Evolutionary conservation across 1,139 yeast species (phyloP).

Genomic region (Kodamaea derodonti): DNA sequence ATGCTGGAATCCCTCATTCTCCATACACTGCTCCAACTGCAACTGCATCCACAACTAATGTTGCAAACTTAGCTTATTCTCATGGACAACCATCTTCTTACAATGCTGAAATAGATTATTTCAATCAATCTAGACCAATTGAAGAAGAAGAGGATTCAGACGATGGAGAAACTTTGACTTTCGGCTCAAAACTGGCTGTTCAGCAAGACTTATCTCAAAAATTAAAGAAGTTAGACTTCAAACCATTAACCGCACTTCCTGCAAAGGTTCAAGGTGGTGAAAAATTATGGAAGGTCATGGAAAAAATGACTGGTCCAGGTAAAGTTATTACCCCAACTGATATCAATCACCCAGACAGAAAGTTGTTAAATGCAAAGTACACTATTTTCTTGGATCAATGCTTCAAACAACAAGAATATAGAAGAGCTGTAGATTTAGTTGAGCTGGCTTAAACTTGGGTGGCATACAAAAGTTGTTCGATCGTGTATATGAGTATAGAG

Average conservation of each 20-base stretch:
- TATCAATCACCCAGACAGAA: constrained; percentile 57
- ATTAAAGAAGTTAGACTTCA: constrained; percentile 32
- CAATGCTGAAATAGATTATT: constrained; percentile 49
- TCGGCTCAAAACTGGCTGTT: constrained; percentile 53
- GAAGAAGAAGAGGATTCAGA: constrained; percentile 30
- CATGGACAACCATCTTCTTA: constrained; percentile 33
- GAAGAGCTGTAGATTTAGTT: constrained; percentile 61
- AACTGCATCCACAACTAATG: constrained; percentile 55
- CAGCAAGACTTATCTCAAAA: constrained; percentile 47
- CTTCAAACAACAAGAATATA: constrained; percentile 69
- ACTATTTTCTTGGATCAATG: constrained; percentile 86
- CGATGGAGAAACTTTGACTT: constrained; percentile 50
- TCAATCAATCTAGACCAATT: constrained; percentile 28
- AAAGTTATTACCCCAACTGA: constrained; percentile 67
- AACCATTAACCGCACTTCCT: constrained; percentile 29
- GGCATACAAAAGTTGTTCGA: too few species aligned
- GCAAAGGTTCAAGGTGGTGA: constrained; percentile 38
- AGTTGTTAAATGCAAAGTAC: constrained; percentile 72
- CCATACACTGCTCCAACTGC: constrained; percentile 78
- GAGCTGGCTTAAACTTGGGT: too few species aligned
- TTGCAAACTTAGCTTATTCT: constrained; percentile 51
- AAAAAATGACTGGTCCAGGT: constrained; percentile 78
- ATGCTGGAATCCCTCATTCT: constrained; percentile 38
- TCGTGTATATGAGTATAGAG: too few species aligned
- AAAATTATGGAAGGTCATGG: constrained; percentile 83